Conservation (phyloP, 306 rosid genomes). For the Cyamopsis tetragonoloba region DNA sequence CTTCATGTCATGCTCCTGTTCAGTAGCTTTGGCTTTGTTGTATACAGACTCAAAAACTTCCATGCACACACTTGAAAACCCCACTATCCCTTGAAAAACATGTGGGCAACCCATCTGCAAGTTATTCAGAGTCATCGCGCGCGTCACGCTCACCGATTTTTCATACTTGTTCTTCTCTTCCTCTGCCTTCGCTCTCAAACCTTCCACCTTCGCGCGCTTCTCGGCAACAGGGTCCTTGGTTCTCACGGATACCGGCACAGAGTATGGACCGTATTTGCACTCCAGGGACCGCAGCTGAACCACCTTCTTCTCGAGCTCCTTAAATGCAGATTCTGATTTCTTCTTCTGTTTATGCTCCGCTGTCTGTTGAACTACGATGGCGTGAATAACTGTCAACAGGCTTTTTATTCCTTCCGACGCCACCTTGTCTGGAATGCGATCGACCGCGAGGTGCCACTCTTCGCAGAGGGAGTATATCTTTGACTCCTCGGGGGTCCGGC, state of each 20-base stretch:
- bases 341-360: slow-evolving; percentile 78
- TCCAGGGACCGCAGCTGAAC: slow-evolving; percentile 67
- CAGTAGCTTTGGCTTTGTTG: slow-evolving; percentile 62
- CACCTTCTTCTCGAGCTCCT: slow-evolving; percentile 79
- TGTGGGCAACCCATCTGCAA: slow-evolving; percentile 95
- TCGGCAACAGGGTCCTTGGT: slow-evolving; percentile 56
- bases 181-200: slow-evolving; percentile 60
- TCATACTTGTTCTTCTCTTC: slow-evolving; percentile 86
- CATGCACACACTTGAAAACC: slow-evolving; percentile 89
- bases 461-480: slow-evolving; percentile 80
- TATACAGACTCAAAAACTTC: slow-evolving; percentile 76
- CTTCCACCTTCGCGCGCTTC: slow-evolving; percentile 72
- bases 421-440: slow-evolving; percentile 81
- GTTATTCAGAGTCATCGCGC: slow-evolving; percentile 89
- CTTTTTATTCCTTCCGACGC: slow-evolving; percentile 95
- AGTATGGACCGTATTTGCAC: slow-evolving; percentile 67
- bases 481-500: slow-evolving; percentile 60
- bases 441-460: slow-evolving; percentile 80
- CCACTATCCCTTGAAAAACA: slow-evolving; percentile 89
- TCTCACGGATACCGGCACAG: slow-evolving; percentile 41
- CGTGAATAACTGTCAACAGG: slow-evolving; percentile 77
- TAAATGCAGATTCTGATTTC: slow-evolving; percentile 63
- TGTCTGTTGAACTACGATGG: slow-evolving; percentile 82
- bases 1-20: slow-evolving; percentile 60
- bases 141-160: slow-evolving; percentile 63